Evolutionary conservation across 2,329 filamentous ascomycete genomes (phyloP).

Genomic region (Aspergillus luchuensis): DNA sequence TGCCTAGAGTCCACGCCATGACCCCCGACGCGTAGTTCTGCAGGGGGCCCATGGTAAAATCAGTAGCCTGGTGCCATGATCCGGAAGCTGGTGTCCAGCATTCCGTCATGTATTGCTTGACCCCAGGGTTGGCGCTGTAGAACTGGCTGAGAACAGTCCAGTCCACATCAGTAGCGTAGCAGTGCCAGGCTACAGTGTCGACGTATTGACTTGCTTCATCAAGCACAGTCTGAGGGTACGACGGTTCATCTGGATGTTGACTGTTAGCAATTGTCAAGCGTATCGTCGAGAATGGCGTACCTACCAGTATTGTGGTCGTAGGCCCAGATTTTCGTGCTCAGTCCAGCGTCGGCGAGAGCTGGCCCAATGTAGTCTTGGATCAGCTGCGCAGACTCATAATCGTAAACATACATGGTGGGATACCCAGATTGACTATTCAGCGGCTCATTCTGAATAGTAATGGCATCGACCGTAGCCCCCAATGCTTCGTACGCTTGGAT

Average conservation of each 20-base stretch:
- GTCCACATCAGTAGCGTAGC: conserved; percentile 39
- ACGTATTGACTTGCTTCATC: conserved; percentile 33
- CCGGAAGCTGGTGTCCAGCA: conserved; percentile 36
- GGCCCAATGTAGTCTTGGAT: conserved; percentile 34
- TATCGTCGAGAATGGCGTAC: neutral
- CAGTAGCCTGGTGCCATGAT: conserved; percentile 29
- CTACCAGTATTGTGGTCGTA: conserved; percentile 44
- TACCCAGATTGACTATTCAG: conserved; percentile 42
- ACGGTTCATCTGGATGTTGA: conserved; percentile 27
- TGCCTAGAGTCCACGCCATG: conserved; percentile 35
- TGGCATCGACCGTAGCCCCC: conserved; percentile 39
- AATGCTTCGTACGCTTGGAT: conserved; percentile 37
- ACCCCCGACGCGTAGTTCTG: conserved; percentile 36
- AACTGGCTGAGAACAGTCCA: conserved; percentile 41
- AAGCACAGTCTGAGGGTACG: conserved; percentile 39
- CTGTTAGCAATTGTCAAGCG: neutral
- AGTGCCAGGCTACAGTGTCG: conserved; percentile 43
- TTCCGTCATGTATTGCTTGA: conserved; percentile 45
- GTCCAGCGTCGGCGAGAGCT: conserved; percentile 26
- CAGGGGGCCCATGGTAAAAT: conserved; percentile 33
- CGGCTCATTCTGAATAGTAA: conserved; percentile 45
- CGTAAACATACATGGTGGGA: conserved; percentile 42
- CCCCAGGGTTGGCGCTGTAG: conserved; percentile 33
- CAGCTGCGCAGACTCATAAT: conserved; percentile 37
- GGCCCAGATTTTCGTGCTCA: conserved; percentile 34